Evolutionary conservation across 257 asterid species (phyloP).

Genomic region (Solanum corneliomulleri): DNA sequence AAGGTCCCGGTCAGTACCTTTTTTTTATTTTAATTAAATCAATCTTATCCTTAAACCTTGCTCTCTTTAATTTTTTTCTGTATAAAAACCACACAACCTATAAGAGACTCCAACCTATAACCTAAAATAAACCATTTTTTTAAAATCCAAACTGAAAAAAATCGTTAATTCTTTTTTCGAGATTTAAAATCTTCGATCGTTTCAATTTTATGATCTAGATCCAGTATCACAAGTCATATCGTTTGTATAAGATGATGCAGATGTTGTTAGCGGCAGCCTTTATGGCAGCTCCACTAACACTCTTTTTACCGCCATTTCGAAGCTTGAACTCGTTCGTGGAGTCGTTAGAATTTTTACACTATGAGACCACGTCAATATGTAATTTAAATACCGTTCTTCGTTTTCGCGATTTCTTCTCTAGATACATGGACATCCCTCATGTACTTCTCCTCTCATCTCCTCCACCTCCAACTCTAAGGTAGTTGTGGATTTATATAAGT

Average conservation of each 20-base stretch:
- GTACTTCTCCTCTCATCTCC: not conserved
- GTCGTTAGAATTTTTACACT: not conserved
- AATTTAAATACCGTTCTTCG: not conserved
- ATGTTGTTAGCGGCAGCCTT: slow-evolving; percentile 19
- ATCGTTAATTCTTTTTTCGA: not conserved
- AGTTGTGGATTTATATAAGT: not conserved
- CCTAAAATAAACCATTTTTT: not conserved
- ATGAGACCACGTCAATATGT: not conserved
- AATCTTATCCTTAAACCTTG: not conserved
- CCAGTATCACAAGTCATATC: not conserved
- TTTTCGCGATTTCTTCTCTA: not conserved
- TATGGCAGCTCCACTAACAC: slow-evolving; percentile 19
- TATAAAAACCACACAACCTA: not conserved
- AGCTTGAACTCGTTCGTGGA: slow-evolving; percentile 12
- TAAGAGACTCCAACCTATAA: too few relatives aligned
- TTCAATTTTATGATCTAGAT: not conserved
- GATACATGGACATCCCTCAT: not conserved
- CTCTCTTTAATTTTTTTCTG: not conserved
- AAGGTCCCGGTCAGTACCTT: not conserved
- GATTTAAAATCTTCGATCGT: not conserved
- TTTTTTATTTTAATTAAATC: not conserved
- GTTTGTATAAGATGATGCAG: slow-evolving; percentile 5
- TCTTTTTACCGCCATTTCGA: slow-evolving; percentile 23
- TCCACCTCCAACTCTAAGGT: not conserved
- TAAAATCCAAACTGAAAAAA: not conserved